Percentiles rank a stretch among this genome's conserved stretches.
Evolutionary conservation across 1,284 basidiomycete genomes (phyloP).

Genomic region (Phlebopus sp.): DNA sequence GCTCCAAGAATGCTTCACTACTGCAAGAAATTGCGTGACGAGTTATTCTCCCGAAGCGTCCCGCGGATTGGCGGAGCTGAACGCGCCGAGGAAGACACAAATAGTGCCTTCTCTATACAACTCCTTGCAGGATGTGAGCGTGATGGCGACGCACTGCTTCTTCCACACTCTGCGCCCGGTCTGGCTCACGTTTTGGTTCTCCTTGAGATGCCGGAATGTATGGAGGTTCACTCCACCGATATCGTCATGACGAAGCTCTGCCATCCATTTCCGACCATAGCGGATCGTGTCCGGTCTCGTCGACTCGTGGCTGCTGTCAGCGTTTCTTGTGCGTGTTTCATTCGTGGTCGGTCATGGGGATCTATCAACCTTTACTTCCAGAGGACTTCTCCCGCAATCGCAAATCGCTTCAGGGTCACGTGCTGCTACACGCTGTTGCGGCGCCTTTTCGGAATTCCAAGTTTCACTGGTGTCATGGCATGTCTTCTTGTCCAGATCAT

Average conservation of each 20-base stretch:
- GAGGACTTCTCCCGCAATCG: constrained; percentile 12
- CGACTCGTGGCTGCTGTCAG: neutral
- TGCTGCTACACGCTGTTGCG: constrained; percentile 17
- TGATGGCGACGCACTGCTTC: neutral
- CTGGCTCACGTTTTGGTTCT: constrained; percentile 2
- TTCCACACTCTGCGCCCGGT: neutral
- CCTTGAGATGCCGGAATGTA: constrained; percentile 9
- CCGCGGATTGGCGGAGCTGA: constrained; percentile 19
- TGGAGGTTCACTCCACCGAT: constrained; percentile 8
- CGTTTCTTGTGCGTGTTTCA: constrained; percentile 1
- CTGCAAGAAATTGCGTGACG: neutral
- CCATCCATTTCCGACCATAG: constrained; percentile 22
- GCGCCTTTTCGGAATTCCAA: constrained; percentile 12
- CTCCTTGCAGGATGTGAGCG: neutral
- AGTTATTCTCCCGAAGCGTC: neutral
- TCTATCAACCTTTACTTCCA: constrained; percentile 4
- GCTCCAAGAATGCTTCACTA: neutral
- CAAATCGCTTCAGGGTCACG: constrained; percentile 18
- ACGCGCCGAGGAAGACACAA: neutral
- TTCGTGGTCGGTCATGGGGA: constrained; percentile 8
- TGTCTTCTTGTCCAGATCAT: constrained; percentile 10
- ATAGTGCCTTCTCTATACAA: no score
- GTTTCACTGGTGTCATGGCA: constrained; percentile 24
- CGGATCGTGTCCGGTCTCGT: constrained; percentile 17
- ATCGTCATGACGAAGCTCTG: neutral